Conservation (phyloP, 1,284 basidiomycete genomes). For the Ganoderma sinense region DNA sequence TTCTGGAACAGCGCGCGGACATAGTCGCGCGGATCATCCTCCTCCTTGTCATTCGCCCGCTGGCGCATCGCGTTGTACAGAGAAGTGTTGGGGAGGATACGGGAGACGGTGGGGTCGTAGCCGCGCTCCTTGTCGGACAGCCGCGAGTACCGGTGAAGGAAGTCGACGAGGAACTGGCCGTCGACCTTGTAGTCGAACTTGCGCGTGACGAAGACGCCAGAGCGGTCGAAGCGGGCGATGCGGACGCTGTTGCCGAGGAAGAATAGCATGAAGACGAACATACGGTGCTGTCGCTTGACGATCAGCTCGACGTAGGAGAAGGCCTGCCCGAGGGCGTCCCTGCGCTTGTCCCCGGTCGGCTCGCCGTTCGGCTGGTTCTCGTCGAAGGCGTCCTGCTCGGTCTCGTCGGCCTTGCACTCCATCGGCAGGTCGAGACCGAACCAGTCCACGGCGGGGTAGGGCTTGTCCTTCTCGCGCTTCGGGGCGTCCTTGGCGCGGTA, state of each 20-base stretch:
- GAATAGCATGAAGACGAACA: slow-evolving; percentile 22
- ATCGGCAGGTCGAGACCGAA: slow-evolving; percentile 12
- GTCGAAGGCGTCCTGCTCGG: slow-evolving; percentile 11
- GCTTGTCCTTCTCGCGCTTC: neutral
- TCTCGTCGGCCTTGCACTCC: slow-evolving; percentile 8
- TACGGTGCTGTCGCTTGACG: slow-evolving; percentile 19
- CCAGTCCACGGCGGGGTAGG: slow-evolving; percentile 9
- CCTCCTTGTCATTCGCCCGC: neutral
- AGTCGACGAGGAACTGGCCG: slow-evolving; percentile 16
- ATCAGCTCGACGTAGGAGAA: slow-evolving; percentile 9
- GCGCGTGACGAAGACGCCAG: slow-evolving; percentile 23
- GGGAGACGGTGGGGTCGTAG: slow-evolving; percentile 19
- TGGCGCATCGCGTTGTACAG: neutral
- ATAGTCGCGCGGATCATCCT: slow-evolving; percentile 5
- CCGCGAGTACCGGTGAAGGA: slow-evolving; percentile 24
- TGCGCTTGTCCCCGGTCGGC: neutral
- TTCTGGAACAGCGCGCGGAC: slow-evolving; percentile 8
- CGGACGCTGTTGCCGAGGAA: slow-evolving; percentile 24
- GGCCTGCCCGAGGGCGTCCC: neutral
- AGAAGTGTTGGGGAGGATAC: neutral
- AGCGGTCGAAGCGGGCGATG: slow-evolving; percentile 29
- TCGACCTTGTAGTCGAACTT: slow-evolving; percentile 23
- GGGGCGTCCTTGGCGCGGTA: neutral
- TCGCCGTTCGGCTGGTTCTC: neutral
- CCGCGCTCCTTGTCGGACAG: slow-evolving; percentile 20